Percentiles rank a stretch among this genome's conserved stretches.
These are phyloP conservation scores for Trichoderma reesei DNA, from an alignment of 495 filamentous ascomycete species.

Conservation along the genomic window DNA sequence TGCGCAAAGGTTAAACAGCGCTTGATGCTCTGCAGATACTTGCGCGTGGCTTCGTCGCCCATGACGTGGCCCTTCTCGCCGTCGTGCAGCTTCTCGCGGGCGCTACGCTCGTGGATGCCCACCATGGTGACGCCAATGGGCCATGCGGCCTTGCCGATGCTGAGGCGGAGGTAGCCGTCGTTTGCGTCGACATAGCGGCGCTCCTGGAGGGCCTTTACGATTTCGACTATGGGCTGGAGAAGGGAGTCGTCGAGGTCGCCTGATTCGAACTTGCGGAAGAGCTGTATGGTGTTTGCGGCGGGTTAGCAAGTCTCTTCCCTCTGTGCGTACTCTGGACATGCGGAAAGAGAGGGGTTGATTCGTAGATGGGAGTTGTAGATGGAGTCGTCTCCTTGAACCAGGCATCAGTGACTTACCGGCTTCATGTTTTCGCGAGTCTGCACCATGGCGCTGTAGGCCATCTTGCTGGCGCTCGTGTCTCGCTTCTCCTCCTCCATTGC, in stretches of 20 bases:
- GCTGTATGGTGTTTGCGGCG: conserved; percentile 15
- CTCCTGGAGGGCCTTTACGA: conserved; percentile 82
- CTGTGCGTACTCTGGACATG: not conserved
- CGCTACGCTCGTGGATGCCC: conserved; percentile 93
- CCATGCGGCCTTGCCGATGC: conserved; percentile 98
- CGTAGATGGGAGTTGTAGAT: too few relatives aligned
- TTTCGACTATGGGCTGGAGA: conserved; percentile 81
- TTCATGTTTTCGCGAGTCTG: conserved; percentile 77
- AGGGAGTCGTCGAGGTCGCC: conserved; percentile 67
- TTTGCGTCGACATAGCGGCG: conserved; percentile 92
- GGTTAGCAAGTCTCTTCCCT: not conserved
- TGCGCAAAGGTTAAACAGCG: conserved; percentile 93
- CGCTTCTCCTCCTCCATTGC: conserved; percentile 67
- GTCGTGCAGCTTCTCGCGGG: conserved; percentile 88
- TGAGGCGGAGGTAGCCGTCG: conserved; percentile 82
- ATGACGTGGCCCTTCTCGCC: conserved; percentile 92
- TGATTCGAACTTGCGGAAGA: conserved; percentile 84
- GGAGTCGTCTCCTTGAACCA: too few relatives aligned
- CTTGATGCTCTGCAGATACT: conserved; percentile 97
- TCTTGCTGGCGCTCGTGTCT: conserved; percentile 65
- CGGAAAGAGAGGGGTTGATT: too few relatives aligned
- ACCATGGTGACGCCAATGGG: conserved; percentile 99
- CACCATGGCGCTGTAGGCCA: conserved; percentile 67
- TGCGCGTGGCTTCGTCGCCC: conserved; percentile 88
- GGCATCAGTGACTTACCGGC: conserved; percentile 34